phyloP scores from a whole-genome alignment of 2,329 filamentous ascomycete species.

The Neurospora sp. region DNA sequence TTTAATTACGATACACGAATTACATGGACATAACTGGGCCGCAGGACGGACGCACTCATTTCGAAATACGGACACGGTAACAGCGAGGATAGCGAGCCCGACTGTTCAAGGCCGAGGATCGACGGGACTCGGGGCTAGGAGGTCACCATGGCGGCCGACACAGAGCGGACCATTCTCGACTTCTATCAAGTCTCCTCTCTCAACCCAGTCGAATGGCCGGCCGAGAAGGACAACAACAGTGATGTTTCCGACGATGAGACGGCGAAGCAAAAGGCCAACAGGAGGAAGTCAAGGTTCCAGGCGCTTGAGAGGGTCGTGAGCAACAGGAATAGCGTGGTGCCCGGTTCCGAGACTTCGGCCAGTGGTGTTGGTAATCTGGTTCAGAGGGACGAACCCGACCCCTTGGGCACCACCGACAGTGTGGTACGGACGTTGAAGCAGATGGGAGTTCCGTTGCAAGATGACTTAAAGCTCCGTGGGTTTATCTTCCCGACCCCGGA shows the following conservation, averaged over 20 bases:
- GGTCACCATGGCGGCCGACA: constrained; percentile 49
- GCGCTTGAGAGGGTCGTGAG: constrained; percentile 69
- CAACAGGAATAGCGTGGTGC: constrained; percentile 54
- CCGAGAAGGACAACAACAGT: constrained; percentile 66
- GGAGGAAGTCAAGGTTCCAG: constrained; percentile 71
- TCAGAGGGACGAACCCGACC: constrained; percentile 86
- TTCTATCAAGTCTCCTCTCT: constrained; percentile 79
- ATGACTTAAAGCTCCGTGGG: constrained; percentile 67
- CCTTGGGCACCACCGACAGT: constrained; percentile 77
- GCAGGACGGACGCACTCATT: not conserved
- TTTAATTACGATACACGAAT: not conserved
- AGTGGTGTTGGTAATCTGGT: constrained; percentile 64
- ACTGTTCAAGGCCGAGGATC: not conserved
- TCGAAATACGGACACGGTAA: not conserved
- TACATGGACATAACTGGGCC: not conserved
- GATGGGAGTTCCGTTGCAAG: constrained; percentile 70
- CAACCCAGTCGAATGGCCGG: constrained; percentile 78
- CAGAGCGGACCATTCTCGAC: constrained; percentile 68
- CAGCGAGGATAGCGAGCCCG: not conserved
- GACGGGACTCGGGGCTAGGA: not conserved
- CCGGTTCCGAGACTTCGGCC: constrained; percentile 57
- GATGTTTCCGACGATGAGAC: constrained; percentile 53
- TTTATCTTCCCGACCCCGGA: constrained; percentile 14
- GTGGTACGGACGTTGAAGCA: constrained; percentile 72
- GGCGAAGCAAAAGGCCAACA: constrained; percentile 38